Base-by-base conservation (phyloP, 2,329 filamentous ascomycete genomes). In the Trichoderma oligosporum region DNA sequence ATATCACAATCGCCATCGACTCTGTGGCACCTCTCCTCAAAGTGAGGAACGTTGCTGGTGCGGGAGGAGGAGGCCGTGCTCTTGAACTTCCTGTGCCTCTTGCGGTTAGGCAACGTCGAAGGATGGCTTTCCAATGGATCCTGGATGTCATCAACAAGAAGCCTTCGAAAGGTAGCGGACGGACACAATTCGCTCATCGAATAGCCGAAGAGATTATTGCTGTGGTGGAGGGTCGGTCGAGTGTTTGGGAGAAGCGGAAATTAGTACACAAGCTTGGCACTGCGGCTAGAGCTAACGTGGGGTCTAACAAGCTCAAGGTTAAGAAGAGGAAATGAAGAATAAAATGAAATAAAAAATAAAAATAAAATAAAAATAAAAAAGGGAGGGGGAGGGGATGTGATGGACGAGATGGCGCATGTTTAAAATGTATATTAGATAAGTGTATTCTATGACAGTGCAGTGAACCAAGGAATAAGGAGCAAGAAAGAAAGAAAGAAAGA, bases 1-100 rank as follows among this genome's bases (percentile, higher is more conserved):
- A 97, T 76, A 85, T 99, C 46, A 90, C 88, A 11, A 81, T 95
- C 29, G 91, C 92, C 29, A 86, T 99, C 67, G 94, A 99, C 78
- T 95, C 90, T 8, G 87, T 99, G 22, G 90, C 92, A 1, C 94
- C 94, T 8, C 81, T 99, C 14, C 78, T 99, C 67, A 87, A 88
- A 63, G 86, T 99, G 68, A 83, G 85, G 55, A 82, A 82, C 60
- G 82, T 91, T 65, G 84, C 84, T 67, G 91, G 91, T 64, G 83
- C 88, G 33, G 89, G 88, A 1, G 93, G 93, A 74, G 94, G 94
- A 77, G 94, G 94, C 72, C 82, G 84, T 33, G 83, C 90, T 11
- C 81, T 97, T 58, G 90, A 93, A 56, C 81, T 97, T 33, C 94
- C 94, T 0, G 79, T 86, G 20, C 93, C 94, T 1, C 78, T 97